Percentiles rank a stretch among this genome's conserved stretches.
These are phyloP conservation scores for Dactylellina sp. DNA, from an alignment of 2,329 filamentous ascomycete species.

Conservation along the genomic window DNA sequence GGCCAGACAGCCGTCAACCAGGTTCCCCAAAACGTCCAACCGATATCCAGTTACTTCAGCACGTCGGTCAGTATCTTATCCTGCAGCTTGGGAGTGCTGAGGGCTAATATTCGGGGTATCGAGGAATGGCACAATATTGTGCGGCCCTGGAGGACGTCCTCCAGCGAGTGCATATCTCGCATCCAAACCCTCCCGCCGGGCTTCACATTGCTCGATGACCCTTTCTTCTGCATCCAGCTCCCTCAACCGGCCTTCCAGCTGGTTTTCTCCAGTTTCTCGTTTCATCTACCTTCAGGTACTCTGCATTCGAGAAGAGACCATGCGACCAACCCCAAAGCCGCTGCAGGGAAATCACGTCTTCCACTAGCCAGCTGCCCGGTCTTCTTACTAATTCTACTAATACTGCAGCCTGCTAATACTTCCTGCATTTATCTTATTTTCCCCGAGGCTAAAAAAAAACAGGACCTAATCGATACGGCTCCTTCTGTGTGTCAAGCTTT, in stretches of 20 bases:
- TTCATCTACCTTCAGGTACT: conserved; percentile 39
- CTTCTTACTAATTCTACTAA: too few relatives aligned
- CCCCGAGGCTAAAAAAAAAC: conserved; percentile 8
- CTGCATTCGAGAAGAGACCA: conserved; percentile 8
- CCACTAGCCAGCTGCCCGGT: background rate
- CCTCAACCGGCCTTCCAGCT: conserved; percentile 1
- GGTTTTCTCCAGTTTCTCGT: conserved; percentile 29
- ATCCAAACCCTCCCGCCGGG: conserved; percentile 1
- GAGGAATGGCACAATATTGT: too few relatives aligned
- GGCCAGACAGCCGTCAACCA: too few relatives aligned
- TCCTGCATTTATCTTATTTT: too few relatives aligned
- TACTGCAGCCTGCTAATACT: too few relatives aligned
- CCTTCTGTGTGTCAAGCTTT: conserved; percentile 16
- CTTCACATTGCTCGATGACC: conserved; percentile 1
- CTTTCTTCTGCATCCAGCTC: conserved; percentile 20
- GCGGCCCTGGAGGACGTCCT: background rate
- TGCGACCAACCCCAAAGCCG: conserved; percentile 30
- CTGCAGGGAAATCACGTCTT: conserved; percentile 32
- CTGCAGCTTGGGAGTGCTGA: too few relatives aligned
- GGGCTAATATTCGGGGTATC: background rate
- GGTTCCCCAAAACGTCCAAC: too few relatives aligned
- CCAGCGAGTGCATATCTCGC: conserved; percentile 20
- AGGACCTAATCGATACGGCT: conserved; percentile 3
- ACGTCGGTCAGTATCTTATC: too few relatives aligned
- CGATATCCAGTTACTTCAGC: too few relatives aligned